Evolutionary conservation across 2,329 filamentous ascomycete genomes (phyloP).

Genomic region (Lecanicillium sp.): DNA sequence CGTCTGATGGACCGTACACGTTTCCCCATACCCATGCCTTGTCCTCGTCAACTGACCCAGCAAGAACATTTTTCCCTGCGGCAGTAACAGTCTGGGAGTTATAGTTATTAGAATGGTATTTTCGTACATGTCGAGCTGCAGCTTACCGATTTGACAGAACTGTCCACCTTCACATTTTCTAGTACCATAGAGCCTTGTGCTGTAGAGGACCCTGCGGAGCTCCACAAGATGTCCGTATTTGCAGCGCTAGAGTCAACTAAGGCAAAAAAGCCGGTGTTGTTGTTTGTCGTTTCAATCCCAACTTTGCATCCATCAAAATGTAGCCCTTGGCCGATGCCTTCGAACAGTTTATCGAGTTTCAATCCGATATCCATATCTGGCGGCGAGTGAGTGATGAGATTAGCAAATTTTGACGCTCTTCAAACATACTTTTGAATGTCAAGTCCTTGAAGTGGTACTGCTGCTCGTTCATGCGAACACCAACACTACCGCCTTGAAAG

Average conservation of each 20-base stretch:
- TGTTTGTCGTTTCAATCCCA: slow-evolving; percentile 20
- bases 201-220: slow-evolving; percentile 15
- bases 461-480: slow-evolving; percentile 22
- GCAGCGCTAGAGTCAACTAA: slow-evolving; percentile 22
- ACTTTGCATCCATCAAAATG: slow-evolving; percentile 20
- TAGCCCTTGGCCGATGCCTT: slow-evolving; percentile 20
- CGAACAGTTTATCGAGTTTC: slow-evolving; percentile 17
- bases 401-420: slow-evolving; percentile 6
- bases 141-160: slow-evolving; percentile 15
- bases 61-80: slow-evolving; percentile 19
- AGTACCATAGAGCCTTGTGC: slow-evolving; percentile 21
- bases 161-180: slow-evolving; percentile 18
- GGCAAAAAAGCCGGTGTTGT: slow-evolving; percentile 17
- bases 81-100: slow-evolving; percentile 19
- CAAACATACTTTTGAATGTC: slow-evolving; percentile 22
- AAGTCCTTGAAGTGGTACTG: slow-evolving; percentile 26
- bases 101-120: background rate
- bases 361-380: slow-evolving; percentile 20
- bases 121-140: slow-evolving; percentile 3
- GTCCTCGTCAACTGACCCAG: slow-evolving; percentile 9
- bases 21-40: slow-evolving; percentile 13
- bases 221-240: slow-evolving; percentile 17
- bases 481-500: slow-evolving; percentile 24
- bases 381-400: background rate
- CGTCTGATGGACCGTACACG: slow-evolving; percentile 8